These are phyloP conservation scores for Leptoxyphium fumago DNA, from an alignment of 2,329 filamentous ascomycete genomes.

Conservation along the genomic window DNA sequence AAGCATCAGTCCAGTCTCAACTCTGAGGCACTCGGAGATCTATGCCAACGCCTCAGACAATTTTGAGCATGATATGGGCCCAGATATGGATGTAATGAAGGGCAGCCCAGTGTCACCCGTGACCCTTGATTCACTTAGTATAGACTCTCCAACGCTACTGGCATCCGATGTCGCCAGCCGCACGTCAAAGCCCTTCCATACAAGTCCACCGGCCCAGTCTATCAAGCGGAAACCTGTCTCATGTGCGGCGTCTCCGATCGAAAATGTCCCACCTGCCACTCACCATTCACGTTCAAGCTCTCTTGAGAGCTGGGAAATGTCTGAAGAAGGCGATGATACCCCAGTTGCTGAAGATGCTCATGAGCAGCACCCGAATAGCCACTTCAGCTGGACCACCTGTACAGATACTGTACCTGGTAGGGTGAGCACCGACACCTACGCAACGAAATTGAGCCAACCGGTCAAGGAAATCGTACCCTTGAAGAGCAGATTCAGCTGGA, in stretches of 20 bases:
- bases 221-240: slow-evolving; percentile 14
- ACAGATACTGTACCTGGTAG: slow-evolving; percentile 10
- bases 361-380: slow-evolving; percentile 8
- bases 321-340: slow-evolving; percentile 1
- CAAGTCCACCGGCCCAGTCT: background rate
- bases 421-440: slow-evolving; percentile 62
- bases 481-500: slow-evolving; percentile 28
- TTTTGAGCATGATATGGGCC: slow-evolving; percentile 1
- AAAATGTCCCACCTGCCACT: slow-evolving; percentile 9
- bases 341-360: slow-evolving; percentile 1
- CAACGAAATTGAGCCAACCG: slow-evolving; percentile 8
- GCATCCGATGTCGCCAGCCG: background rate
- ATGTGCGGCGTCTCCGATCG: slow-evolving; percentile 4
- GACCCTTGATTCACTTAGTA: background rate
- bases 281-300: background rate
- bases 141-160: background rate
- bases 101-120: background rate
- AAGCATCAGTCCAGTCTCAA: slow-evolving; percentile 9
- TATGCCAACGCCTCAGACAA: slow-evolving; percentile 5
- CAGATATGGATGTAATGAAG: background rate
- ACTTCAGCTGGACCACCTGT: slow-evolving; percentile 22
- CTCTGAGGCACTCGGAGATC: slow-evolving; percentile 7
- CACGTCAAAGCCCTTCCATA: too few relatives aligned
- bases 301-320: background rate
- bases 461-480: slow-evolving; percentile 11